Percentiles rank a stretch among this genome's conserved stretches.
phyloP scores from a whole-genome alignment of 495 filamentous ascomycete genomes.

The Neurospora sp. region DNA sequence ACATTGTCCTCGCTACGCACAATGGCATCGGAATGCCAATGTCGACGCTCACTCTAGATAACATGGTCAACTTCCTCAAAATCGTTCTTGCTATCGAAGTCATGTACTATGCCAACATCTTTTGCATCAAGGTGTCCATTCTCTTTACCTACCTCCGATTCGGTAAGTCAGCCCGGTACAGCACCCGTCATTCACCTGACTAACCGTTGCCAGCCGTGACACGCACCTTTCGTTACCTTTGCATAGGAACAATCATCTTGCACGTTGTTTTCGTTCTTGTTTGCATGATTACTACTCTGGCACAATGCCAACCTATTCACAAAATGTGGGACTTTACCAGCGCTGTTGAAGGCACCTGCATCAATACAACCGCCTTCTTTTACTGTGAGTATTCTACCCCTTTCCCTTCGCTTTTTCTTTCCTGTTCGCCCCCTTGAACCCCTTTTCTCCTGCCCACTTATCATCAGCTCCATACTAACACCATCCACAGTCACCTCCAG shows the following conservation, averaged over 20 bases:
- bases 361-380: conserved; percentile 40
- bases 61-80: conserved; percentile 27
- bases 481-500: conserved; percentile 30
- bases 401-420: background rate
- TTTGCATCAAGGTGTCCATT: conserved; percentile 37
- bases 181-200: background rate
- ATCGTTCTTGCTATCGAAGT: conserved; percentile 33
- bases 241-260: conserved; percentile 25
- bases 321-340: conserved; percentile 38
- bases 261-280: conserved; percentile 27
- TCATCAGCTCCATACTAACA: background rate
- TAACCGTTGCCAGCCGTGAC: conserved; percentile 14
- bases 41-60: conserved; percentile 11
- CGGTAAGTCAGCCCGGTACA: conserved; percentile 19
- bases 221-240: conserved; percentile 20
- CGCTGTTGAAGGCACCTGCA: conserved; percentile 26
- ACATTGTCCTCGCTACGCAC: conserved; percentile 12
- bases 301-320: conserved; percentile 34
- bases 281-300: conserved; percentile 26
- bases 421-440: background rate
- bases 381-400: conserved; percentile 27
- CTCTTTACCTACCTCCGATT: conserved; percentile 39
- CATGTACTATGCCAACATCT: conserved; percentile 31
- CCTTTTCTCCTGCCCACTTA: no score
- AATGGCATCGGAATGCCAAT: conserved; percentile 25